These are phyloP conservation scores for Nemania bipapillata DNA, from an alignment of 2,329 filamentous ascomycete genomes.

Conservation along the genomic window DNA sequence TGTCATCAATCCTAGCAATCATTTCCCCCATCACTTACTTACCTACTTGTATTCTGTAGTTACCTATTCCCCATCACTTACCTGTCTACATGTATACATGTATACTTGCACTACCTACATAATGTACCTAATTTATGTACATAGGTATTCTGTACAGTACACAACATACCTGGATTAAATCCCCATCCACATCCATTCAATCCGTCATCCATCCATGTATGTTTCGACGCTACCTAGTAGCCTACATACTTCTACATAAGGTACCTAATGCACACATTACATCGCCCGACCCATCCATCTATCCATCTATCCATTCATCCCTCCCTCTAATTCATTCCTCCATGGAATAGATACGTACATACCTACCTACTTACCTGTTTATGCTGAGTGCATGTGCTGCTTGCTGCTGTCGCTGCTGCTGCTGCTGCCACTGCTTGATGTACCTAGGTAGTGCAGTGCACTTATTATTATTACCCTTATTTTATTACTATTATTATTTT, in stretches of 20 bases:
- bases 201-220: too few relatives aligned
- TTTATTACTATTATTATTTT: not conserved
- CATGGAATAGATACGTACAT: not conserved
- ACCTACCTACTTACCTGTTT: not conserved
- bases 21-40: not conserved
- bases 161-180: too few relatives aligned
- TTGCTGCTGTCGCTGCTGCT: too few relatives aligned
- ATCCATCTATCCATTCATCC: not conserved
- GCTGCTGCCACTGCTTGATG: too few relatives aligned
- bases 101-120: not conserved
- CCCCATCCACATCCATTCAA: not conserved
- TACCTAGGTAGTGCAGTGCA: not conserved
- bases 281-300: conserved; percentile 2
- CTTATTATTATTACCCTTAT: not conserved
- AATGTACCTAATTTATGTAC: not conserved
- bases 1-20: not conserved
- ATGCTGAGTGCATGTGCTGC: not conserved
- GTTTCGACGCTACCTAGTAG: too few relatives aligned
- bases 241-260: not conserved
- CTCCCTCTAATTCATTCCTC: not conserved
- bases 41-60: too few relatives aligned
- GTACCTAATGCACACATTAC: conserved; percentile 16
- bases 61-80: not conserved
- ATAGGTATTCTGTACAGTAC: not conserved
- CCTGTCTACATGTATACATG: not conserved